These are phyloP conservation scores for Mycena chlorophos DNA, from an alignment of 768 basidiomycete genomes.

Conservation along the genomic window DNA sequence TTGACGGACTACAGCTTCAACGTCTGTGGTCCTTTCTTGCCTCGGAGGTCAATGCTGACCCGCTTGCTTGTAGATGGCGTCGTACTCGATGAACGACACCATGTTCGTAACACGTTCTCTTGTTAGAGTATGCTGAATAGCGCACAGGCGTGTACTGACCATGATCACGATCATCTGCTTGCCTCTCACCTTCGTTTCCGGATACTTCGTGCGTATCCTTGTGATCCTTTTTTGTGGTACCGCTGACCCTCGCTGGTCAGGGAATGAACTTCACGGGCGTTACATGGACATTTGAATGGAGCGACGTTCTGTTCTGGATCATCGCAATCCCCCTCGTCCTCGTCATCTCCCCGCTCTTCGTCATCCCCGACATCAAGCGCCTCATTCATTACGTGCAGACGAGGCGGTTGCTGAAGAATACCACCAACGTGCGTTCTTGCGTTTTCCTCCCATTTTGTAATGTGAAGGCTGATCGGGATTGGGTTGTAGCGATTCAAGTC, in stretches of 20 bases:
- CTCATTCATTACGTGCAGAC: slow-evolving; percentile 51
- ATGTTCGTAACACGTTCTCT: slow-evolving; percentile 43
- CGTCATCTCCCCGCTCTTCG: slow-evolving; percentile 57
- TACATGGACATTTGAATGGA: slow-evolving; percentile 28
- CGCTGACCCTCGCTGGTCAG: slow-evolving; percentile 32
- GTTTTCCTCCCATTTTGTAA: not conserved
- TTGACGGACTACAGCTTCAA: slow-evolving; percentile 73
- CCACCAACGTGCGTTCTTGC: not conserved
- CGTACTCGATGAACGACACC: slow-evolving; percentile 66
- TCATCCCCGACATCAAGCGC: slow-evolving; percentile 52
- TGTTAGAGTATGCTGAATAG: not conserved
- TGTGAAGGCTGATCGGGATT: not conserved
- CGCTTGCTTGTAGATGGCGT: slow-evolving; percentile 45
- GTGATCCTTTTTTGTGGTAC: not conserved
- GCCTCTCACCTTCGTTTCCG: slow-evolving; percentile 68
- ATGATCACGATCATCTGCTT: slow-evolving; percentile 69
- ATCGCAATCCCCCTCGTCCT: slow-evolving; percentile 63
- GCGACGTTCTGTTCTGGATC: slow-evolving; percentile 67
- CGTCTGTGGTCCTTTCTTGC: slow-evolving; percentile 35
- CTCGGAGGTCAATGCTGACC: not conserved
- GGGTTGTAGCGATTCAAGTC: no score
- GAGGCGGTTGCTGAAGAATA: slow-evolving; percentile 17
- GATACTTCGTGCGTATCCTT: slow-evolving; percentile 61
- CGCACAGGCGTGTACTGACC: slow-evolving; percentile 59
- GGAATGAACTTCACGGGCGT: slow-evolving; percentile 66